These are phyloP conservation scores for Aureobasidium sp. DNA, from an alignment of 2,329 filamentous ascomycete genomes.

Conservation along the genomic window DNA sequence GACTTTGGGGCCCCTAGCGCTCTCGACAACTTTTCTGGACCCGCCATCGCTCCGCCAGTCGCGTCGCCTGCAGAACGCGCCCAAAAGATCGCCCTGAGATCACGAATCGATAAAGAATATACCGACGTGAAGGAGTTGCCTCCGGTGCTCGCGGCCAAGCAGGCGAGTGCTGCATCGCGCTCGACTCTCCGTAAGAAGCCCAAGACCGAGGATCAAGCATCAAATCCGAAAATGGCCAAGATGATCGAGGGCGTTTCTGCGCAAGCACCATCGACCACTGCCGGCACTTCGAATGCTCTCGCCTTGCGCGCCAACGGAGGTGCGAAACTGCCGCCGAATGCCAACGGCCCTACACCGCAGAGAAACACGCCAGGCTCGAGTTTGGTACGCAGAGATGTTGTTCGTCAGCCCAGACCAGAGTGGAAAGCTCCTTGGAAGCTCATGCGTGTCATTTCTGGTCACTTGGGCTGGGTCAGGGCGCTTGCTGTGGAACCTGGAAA, in stretches of 20 bases:
- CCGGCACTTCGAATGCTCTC: constrained; percentile 51
- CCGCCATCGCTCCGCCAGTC: constrained; percentile 39
- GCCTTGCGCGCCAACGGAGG: constrained; percentile 44
- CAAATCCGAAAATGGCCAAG: constrained; percentile 53
- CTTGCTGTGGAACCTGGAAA: constrained; percentile 93
- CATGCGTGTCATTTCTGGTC: constrained; percentile 93
- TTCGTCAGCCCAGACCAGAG: constrained; percentile 69
- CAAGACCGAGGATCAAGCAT: constrained; percentile 47
- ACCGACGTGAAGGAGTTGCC: constrained; percentile 70
- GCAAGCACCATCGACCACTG: constrained; percentile 35
- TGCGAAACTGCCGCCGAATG: constrained; percentile 44
- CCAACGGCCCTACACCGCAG: constrained; percentile 48
- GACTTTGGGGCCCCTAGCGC: constrained; percentile 42
- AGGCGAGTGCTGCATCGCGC: constrained; percentile 56
- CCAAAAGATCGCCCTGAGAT: constrained; percentile 43
- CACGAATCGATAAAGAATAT: constrained; percentile 67
- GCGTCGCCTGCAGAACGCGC: constrained; percentile 38
- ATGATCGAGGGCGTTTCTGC: constrained; percentile 59
- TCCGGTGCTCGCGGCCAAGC: constrained; percentile 69
- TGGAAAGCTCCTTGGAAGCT: constrained; percentile 99
- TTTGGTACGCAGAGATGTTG: constrained; percentile 56
- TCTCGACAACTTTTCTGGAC: constrained; percentile 35
- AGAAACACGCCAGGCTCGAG: constrained; percentile 45
- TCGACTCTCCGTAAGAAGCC: constrained; percentile 57
- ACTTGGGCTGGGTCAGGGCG: constrained; percentile 87